Base-by-base conservation (phyloP, 2,329 filamentous ascomycete species). In the Talaromyces piceae region DNA sequence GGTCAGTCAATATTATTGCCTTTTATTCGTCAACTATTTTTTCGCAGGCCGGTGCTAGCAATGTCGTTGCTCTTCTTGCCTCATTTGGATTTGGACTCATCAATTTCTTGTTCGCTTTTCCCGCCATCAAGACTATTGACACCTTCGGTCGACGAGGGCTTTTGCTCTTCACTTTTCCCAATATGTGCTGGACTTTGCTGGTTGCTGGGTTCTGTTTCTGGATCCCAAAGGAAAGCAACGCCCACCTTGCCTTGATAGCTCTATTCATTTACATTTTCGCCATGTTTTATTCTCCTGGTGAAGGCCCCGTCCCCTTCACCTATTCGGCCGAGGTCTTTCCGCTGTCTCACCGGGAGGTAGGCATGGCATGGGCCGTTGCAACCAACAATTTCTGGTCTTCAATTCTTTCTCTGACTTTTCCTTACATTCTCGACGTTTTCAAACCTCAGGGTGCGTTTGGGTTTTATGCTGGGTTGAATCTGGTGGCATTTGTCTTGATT, bases 1-100 rank as follows among this genome's bases (percentile, higher is more conserved):
- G n/a, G n/a, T 16, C 23, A 54, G 56, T 86, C 67, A 87, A 88
- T 62, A 86, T 88, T 52, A 86, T 89, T 51, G 82, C 85, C 1
- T 89, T 89, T 66, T 89, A 90, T 67, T 85, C 81, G 1, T 83
- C 81, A 0, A 84, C 81, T 1, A 67, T 77, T 47, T 76, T 77
- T 48, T 47, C 52, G 5, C 64, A 83, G 1, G 78, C 83, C 1
- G 82, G 82, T 6, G 79, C 81, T 33, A 67, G 54, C 44, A 67
- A 75, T 1, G 78, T 77, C 45, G 69, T 77, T 28, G 81, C 86
- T 4, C 70, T 85, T 12, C 72, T 82, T 27, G 80, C 79, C 4
- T 85, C 82, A 0, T 81, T 80, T 62, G 83, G 82, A 7, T 86
- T 84, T 59, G 83, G 83, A 43, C 63, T 81, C 16, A 73, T 84